Base-by-base conservation (phyloP, 2,329 filamentous ascomycete species). In the Alternaria infectoria region DNA sequence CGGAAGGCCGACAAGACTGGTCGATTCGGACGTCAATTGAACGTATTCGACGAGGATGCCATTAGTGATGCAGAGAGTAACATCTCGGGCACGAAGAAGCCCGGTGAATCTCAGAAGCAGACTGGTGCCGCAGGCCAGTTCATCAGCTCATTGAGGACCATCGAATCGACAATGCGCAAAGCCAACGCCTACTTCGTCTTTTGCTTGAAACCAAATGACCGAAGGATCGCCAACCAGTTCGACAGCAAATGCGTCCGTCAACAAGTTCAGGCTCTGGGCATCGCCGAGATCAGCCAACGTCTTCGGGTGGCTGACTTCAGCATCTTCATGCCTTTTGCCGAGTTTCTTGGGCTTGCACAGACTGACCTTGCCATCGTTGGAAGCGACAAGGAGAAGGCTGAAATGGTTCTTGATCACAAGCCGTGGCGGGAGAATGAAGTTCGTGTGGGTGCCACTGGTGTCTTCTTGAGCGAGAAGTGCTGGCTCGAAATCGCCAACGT, bases 221-320 rank as follows among this genome's bases (percentile, higher is more conserved):
- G 96, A 57, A 90, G 96, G 54, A 99, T 99, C 69, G 95, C 96
- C 65, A 99, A 99, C 71, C 96, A 99, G 76, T 99, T 98, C 73
- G 96, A 99, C 80, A 97, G 93, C 86, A 98, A 98, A 81, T 99
- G 96, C 77, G 96, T 99, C 21, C 90, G 96, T 5, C 92, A 92
- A 11, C 96, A 99, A 77, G 88, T 99, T 1, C 95, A 98, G 77
- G 97, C 93, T 0, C 93, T 98, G 70, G 96, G 96, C 30, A 97
- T 99, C 74, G 94, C 94, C 1, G 96, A 99, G 77, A 97, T 99
- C 79, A 97, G 94, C 77, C 94, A 97, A 77, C 88, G 96, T 19
- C 86, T 99, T 43, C 89, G 94, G 54, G 95, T 95, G 59, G 95
- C 95, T 0, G 96, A 99, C 79, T 98, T 97, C 83, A 97, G 92